These are phyloP conservation scores for Quercus alba DNA, from an alignment of 306 rosid species.

Conservation along the genomic window DNA sequence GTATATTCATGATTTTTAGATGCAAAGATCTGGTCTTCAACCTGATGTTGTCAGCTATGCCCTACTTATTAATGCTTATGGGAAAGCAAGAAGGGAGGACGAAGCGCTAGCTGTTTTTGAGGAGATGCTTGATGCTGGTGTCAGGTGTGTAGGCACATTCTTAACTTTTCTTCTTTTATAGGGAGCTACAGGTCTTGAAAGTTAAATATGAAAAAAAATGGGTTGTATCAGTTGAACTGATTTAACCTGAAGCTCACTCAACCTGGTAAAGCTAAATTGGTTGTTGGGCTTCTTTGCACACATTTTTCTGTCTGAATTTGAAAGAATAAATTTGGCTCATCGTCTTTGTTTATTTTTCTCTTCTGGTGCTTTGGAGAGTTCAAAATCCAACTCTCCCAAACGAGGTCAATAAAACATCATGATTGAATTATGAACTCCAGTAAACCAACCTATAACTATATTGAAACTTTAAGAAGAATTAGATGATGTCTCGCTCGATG, in stretches of 20 bases:
- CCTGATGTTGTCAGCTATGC: conserved; percentile 97
- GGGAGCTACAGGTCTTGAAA: neutral
- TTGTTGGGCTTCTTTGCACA: neutral
- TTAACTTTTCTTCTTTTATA: neutral
- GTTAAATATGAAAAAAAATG: neutral
- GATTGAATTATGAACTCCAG: neutral
- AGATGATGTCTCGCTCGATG: too few relatives aligned
- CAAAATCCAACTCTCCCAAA: neutral
- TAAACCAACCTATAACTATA: neutral
- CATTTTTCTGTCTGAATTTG: neutral
- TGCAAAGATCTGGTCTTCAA: conserved; percentile 90
- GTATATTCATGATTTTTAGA: conserved; percentile 59
- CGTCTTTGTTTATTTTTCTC: neutral
- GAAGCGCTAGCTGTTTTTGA: conserved; percentile 98
- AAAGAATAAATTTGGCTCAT: neutral
- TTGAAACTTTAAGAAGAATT: neutral
- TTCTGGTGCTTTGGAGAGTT: neutral
- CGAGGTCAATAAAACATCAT: neutral
- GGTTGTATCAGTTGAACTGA: neutral
- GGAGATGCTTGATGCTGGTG: conserved; percentile 97
- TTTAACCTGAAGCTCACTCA: neutral
- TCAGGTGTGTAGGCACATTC: conserved; percentile 53
- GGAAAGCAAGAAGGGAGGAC: conserved; percentile 95
- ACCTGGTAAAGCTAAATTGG: neutral
- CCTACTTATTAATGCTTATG: conserved; percentile 78